phyloP scores from a whole-genome alignment of 176 grass and related monocot genomes.

The Carex littledalei region DNA sequence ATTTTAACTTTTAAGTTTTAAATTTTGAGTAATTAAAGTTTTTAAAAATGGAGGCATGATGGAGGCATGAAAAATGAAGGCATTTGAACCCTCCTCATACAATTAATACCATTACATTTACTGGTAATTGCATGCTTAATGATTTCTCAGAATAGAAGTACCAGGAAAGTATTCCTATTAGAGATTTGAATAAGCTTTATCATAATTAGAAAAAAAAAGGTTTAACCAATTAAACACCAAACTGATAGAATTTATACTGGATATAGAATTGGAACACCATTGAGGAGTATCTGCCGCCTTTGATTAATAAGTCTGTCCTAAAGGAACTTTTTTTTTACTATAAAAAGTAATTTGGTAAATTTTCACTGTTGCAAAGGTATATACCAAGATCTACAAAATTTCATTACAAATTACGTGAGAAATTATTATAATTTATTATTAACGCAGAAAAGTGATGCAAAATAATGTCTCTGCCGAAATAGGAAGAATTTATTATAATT shows the following conservation, averaged over 20 bases:
- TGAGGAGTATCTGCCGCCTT: background rate
- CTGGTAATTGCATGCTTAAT: background rate
- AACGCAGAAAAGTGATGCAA: too few relatives aligned
- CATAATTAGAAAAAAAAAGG: background rate
- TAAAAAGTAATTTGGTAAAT: background rate
- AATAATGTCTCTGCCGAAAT: too few relatives aligned
- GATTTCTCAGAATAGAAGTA: background rate
- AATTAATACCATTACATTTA: background rate
- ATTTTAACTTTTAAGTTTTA: too few relatives aligned
- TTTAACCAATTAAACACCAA: background rate
- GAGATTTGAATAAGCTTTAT: background rate
- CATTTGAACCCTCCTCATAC: too few relatives aligned
- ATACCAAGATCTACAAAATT: slow-evolving; percentile 6
- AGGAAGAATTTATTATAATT: too few relatives aligned
- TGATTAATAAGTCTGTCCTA: background rate
- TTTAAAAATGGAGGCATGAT: too few relatives aligned
- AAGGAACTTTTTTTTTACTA: background rate
- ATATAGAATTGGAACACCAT: background rate
- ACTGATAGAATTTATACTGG: background rate
- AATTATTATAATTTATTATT: too few relatives aligned
- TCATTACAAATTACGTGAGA: background rate
- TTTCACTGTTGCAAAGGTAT: background rate
- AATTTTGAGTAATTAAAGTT: too few relatives aligned
- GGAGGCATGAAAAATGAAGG: too few relatives aligned
- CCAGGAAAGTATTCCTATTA: background rate